Base-by-base conservation (phyloP, 805 yeast genomes). In the Candida michaelii region DNA sequence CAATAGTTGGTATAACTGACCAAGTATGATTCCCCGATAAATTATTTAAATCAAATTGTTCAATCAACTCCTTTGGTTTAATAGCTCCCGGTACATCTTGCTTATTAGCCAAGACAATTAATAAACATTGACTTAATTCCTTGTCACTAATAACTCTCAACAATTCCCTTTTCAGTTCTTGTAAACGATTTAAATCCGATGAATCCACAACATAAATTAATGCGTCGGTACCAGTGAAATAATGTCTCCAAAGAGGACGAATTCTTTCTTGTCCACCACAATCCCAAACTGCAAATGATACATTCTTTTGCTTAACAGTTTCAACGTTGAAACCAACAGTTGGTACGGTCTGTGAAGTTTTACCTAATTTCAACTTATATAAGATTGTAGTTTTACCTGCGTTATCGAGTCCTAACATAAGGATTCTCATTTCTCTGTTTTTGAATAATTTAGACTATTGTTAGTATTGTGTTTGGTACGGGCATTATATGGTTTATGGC, bases 191-290 rank as follows among this genome's bases (percentile, higher is more conserved):
- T 34, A 66, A 59, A 63, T 89, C 96, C 6, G 85, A 79, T 5
- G 89, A 77, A 65, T 90, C 98, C 46, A 90, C 84, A 42, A 90
- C 97, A 62, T 87, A 90, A 42, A 90, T 88, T 45, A 90, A 74
- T 8, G 96, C 96, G 59, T 89, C 85, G 4, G 97, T 88, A 29
- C 96, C 96, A 10, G 95, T 86, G 65, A 85, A 89, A 66, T 90
- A 90, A 60, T 90, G 97, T 64, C 97, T 81, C 97, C 98, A 90
- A 45, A 90, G 73, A 0, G 95, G 95, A 59, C 97, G 79, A 53
- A 89, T 79, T 63, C 95, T 74, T 56, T 86, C 95, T 70, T 89
- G 97, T 60, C 97, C 97, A 67, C 97, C 97, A 47, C 93, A 93
- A 64, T 87, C 95, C 95, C 95, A 87, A 59, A 87, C 89, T 47